Evolutionary conservation across 108 stramenopile genomes (phyloP).

Genomic region (Nitzschia palea): DNA sequence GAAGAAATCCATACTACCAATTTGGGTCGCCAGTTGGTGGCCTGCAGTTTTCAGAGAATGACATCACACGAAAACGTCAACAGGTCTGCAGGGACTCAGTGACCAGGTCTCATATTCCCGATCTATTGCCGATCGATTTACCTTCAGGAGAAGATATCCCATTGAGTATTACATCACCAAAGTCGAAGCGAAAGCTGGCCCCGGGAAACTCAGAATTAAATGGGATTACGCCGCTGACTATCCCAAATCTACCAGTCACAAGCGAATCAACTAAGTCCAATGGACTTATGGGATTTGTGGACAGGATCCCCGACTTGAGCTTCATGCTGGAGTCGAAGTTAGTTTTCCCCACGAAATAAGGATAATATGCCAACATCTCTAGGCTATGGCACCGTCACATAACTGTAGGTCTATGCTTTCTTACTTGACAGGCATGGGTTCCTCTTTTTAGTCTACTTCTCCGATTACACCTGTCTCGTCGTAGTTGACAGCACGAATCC

Average conservation of each 20-base stretch:
- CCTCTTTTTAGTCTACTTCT: conserved; percentile 13
- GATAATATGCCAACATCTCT: no score
- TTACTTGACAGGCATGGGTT: background rate
- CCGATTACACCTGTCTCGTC: conserved; percentile 41
- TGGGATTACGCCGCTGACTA: background rate
- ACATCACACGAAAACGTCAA: background rate
- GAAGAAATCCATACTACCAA: conserved; percentile 11
- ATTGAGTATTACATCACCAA: conserved; percentile 20
- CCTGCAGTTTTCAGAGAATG: background rate
- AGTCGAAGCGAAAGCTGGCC: background rate
- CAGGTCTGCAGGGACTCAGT: conserved; percentile 3
- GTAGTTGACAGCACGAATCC: conserved; percentile 74
- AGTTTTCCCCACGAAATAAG: conserved; percentile 20
- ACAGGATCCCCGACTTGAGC: conserved; percentile 33
- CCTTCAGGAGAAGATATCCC: conserved; percentile 24
- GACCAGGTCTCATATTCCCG: conserved; percentile 10
- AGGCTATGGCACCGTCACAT: no score
- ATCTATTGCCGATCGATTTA: conserved; percentile 33
- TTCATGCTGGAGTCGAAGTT: conserved; percentile 39
- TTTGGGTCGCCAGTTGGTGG: conserved; percentile 23
- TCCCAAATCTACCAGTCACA: background rate
- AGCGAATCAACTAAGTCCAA: background rate
- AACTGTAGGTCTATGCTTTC: no score
- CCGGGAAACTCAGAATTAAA: background rate
- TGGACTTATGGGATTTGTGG: background rate